A percentile compares a stretch with the other conserved stretches of the same genome.
These are phyloP conservation scores for Fusarium nurragi DNA, from an alignment of 2,329 filamentous ascomycete species.

Conservation along the genomic window DNA sequence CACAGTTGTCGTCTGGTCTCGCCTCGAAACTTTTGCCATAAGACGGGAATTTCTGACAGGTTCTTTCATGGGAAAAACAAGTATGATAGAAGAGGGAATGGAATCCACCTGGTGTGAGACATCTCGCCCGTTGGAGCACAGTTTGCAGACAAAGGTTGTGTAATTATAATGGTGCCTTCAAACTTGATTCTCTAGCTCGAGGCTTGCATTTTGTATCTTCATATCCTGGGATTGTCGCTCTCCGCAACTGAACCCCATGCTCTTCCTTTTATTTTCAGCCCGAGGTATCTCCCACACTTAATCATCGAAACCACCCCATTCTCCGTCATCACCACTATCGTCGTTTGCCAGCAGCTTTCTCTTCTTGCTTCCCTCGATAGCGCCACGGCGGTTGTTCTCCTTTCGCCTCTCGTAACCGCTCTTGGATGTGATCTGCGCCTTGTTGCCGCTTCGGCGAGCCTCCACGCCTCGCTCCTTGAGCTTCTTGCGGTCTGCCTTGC, in stretches of 20 bases:
- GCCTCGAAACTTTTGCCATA: too few species aligned
- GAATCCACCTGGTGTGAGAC: not conserved
- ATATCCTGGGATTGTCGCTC: not conserved
- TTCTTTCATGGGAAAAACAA: too few species aligned
- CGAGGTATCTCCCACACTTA: constrained; percentile 4
- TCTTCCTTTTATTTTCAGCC: not conserved
- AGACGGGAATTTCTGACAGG: too few species aligned
- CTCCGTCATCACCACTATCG: constrained; percentile 44
- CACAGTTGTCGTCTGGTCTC: too few species aligned
- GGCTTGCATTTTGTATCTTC: constrained; percentile 2
- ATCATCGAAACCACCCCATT: constrained; percentile 60
- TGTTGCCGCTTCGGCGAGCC: constrained; percentile 61
- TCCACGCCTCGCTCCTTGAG: constrained; percentile 86
- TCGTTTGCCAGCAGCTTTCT: constrained; percentile 53
- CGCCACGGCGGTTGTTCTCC: constrained; percentile 73
- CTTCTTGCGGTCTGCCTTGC: constrained; percentile 84
- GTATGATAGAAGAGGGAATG: not conserved
- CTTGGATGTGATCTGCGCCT: constrained; percentile 81
- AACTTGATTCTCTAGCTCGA: not conserved
- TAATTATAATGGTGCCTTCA: constrained; percentile 1
- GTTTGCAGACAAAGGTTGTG: not conserved
- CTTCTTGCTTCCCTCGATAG: constrained; percentile 69
- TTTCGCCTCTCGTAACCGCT: constrained; percentile 76
- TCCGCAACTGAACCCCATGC: constrained; percentile 1
- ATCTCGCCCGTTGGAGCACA: not conserved